Base-by-base conservation (phyloP, 805 yeast genomes). In the Yarrowia keelungensis region DNA sequence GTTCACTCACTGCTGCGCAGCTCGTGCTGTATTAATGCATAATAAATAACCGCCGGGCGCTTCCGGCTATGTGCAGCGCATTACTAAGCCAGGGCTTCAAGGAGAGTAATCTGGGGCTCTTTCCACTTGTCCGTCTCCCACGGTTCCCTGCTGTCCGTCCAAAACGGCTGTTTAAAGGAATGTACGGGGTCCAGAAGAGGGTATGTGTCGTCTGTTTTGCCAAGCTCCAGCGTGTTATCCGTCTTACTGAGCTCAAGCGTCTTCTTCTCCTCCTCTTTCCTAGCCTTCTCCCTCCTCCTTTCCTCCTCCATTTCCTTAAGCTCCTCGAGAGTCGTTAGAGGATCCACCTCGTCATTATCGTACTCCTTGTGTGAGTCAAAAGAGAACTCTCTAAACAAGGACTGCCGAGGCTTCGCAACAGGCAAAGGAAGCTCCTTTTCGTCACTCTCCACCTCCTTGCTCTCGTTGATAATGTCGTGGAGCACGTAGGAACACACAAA, bases 371-470 rank as follows among this genome's bases (percentile, higher is more conserved):
- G 46, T 1, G 47, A 39, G 9, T 59, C 51, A n/a, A 59, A 59
- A 3, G 47, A 19, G 14, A 59, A 59, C 16, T 59, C 65, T 7
- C 65, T 42, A 14, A 59, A 59, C 4, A 59, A 51, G 41, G 51
- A 43, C 42, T 45, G 51, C 1, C 50, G 65, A 8, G 65, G 65
- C 36, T 59, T 59, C 8, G 65, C 65, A 1, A 59, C 51, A 0
- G 65, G 65, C 12, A 59, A n/a, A 5, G 65, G 51, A 10, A 59
- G 65, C 35, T 59, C 65, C 65, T 59, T 59, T 26, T 59, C 65
- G 16, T 59, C 65, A 26, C 65, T 59, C 51, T 59, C 65, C 5
- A 35, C 42, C 32, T 16, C 51, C 51, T 59, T 59, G 51, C 51
- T 45, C 51, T 59, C 65, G 26, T 51, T 59, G 51, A 59, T 43